Conservation (phyloP, 345 rosid species). For the Brassica rapa region DNA sequence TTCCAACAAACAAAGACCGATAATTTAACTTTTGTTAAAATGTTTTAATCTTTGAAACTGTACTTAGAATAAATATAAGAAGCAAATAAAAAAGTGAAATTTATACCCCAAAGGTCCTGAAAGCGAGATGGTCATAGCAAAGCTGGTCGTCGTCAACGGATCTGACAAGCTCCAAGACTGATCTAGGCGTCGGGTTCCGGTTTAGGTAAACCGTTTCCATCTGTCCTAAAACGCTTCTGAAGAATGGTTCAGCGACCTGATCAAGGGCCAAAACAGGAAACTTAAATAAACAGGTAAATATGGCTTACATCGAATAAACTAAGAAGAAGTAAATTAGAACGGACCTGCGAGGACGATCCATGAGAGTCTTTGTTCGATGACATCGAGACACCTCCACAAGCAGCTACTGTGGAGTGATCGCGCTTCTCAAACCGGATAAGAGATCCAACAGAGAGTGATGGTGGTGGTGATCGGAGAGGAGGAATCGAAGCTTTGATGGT, state of each 20-base stretch:
- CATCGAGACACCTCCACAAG: conserved; percentile 32
- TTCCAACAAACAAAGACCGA: not conserved
- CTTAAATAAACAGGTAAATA: not conserved
- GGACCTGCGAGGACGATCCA: conserved; percentile 44
- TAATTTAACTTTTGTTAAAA: not conserved
- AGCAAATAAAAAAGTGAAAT: not conserved
- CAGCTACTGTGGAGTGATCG: conserved; percentile 34
- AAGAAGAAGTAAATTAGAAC: not conserved
- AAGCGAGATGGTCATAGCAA: conserved; percentile 91
- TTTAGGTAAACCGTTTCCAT: conserved; percentile 73
- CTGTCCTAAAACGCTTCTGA: conserved; percentile 63
- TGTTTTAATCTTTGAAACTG: not conserved
- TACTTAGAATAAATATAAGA: not conserved
- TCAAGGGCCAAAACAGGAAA: not conserved
- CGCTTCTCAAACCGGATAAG: conserved; percentile 2
- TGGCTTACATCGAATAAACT: not conserved
- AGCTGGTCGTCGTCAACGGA: conserved; percentile 54
- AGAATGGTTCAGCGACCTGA: conserved; percentile 63
- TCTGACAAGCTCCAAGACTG: conserved; percentile 68
- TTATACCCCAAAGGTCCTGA: conserved; percentile 88
- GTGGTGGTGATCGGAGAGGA: conserved; percentile 9
- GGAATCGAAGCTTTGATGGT: conserved; percentile 23
- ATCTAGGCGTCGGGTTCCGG: conserved; percentile 84
- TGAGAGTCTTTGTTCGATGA: conserved; percentile 29
- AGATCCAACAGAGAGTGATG: conserved; percentile 22